Evolutionary conservation across 192 early-diverging fungal species (phyloP), one percentile per base, ranked within the genome.

Genomic region (Podochytrium sp.): DNA sequence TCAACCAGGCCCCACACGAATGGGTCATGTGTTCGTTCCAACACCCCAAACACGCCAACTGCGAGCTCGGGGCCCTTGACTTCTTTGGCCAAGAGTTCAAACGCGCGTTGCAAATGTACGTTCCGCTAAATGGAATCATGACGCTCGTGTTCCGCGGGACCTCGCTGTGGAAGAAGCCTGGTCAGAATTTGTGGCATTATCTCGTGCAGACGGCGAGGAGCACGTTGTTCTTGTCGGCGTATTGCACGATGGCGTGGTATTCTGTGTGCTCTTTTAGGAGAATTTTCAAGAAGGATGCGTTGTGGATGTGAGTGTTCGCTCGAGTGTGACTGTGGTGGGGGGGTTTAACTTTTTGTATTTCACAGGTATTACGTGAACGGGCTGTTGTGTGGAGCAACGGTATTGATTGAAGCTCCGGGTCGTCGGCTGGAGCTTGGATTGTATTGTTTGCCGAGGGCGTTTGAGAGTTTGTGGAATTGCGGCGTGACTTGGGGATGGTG

Each of bases 381-480:
- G 18, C 76, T 92, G 56, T 51, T 90, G 52, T 89, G 85, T 40
- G 92, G 92, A 0, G 78, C 88, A 16, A 89, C 85, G 34, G 79
- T 93, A 4, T 71, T 92, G 35, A 66, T 93, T 18, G 92, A 93
- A 60, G 56, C 63, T 18, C 83, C 83, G 20, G 73, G 75, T 2
- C 76, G 85, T 25, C 67, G 85, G 10, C 32, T 89, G 75, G 95
- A 97, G 73, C 80, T 97, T 40, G 92, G 87, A 16, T 79, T 97
- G 77, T 97, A 97, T 74, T 92, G 91, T 71, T 75, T 94, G 33
- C 87, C 94, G 47, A 87, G 94, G 40, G 92, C 92, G 0, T 50
- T 94, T 35, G 92, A 93, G 74, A 82, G 85, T 5, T 73, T 81
- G 5, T 95, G 92, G 92, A 85, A 88, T 12, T 71, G 85, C 52